Evolutionary conservation across 2,329 filamentous ascomycete genomes (phyloP), one percentile per base, ranked within the genome.

Genomic region (Diplodia sapinea): DNA sequence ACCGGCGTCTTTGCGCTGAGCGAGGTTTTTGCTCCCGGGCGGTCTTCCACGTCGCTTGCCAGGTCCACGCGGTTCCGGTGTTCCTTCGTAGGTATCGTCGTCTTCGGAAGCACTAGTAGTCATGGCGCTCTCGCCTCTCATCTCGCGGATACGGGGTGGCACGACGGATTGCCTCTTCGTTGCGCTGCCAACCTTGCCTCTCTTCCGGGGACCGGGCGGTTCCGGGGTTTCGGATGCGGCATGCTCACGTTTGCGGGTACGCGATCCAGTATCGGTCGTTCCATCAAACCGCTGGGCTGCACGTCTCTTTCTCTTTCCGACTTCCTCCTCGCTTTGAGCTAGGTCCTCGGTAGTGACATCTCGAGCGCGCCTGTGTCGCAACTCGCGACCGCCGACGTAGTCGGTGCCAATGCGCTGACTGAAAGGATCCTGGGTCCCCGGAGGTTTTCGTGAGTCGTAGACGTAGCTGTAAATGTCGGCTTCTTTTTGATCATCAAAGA

Each of bases 401-500:
- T 83, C 82, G 64, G 80, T 78, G 3, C 81, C 78, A 57, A 81
- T 79, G 40, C 79, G 77, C 69, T 89, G 87, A 1, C 79, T 74
- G 68, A 86, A 87, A 0, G 87, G 85, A 72, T 88, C 84, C 70
- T 88, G 87, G 65, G 77, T 79, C n/a, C 83, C 82, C 13, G 77
- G 76, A 54, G 79, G 71, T 68, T 82, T 83, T 71, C 84, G 84
- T 0, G 83, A 75, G 69, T 86, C 85, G 73, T 86, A 86, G 40
- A 80, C 82, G 74, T 88, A 89, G 66, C 85, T 85, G 72, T 89
- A 89, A 0, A 89, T 77, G 68, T 84, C 83, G 1, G 87, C 83
- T 76, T 89, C 87, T 70, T 88, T 88, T 75, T 84, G 84, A 70
- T 87, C 86, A 72, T 88, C 86, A 69, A 82, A 88, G 2, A 86